Evolutionary conservation across 805 yeast species (phyloP).

Genomic region (baker's yeast (Saccharomyces cerevisiae)): DNA sequence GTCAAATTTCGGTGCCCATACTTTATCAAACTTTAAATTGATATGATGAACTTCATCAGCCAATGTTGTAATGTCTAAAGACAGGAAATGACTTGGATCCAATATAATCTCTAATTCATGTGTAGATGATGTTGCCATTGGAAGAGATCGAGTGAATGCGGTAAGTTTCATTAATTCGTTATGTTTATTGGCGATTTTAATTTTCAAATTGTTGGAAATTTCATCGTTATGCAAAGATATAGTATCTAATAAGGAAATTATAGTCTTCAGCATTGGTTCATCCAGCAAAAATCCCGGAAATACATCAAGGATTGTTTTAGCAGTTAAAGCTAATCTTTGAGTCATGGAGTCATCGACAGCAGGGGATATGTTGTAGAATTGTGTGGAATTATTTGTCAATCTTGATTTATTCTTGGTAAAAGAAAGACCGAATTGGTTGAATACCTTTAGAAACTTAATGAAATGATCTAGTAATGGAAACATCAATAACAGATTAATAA

Average conservation of each 20-base stretch:
- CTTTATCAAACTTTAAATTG: constrained; percentile 52
- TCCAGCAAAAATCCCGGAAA: constrained; percentile 68
- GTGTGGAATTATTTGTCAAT: constrained; percentile 15
- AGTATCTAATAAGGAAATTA: constrained; percentile 44
- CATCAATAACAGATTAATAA: constrained; percentile 38
- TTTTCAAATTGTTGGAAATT: constrained; percentile 45
- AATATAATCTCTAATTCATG: constrained; percentile 13
- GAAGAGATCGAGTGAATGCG: constrained; percentile 13
- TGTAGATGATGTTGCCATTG: constrained; percentile 4
- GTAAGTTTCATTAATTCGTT: constrained; percentile 34
- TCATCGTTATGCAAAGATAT: constrained; percentile 42
- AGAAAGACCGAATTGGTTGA: constrained; percentile 36
- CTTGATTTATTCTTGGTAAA: constrained; percentile 27
- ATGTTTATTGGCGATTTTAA: constrained; percentile 45
- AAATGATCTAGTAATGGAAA: constrained; percentile 49
- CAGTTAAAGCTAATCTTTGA: constrained; percentile 44
- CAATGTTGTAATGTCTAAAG: constrained; percentile 43
- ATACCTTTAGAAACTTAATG: constrained; percentile 35
- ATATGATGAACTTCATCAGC: constrained; percentile 60
- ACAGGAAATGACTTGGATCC: constrained; percentile 43
- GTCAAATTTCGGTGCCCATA: constrained; percentile 78
- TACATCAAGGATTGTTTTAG: constrained; percentile 47
- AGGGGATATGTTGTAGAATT: constrained; percentile 23
- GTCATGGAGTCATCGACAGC: constrained; percentile 36
- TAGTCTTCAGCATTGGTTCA: constrained; percentile 47